Conservation (phyloP, 495 filamentous ascomycete genomes). For the Penicillium robsamsonii region DNA sequence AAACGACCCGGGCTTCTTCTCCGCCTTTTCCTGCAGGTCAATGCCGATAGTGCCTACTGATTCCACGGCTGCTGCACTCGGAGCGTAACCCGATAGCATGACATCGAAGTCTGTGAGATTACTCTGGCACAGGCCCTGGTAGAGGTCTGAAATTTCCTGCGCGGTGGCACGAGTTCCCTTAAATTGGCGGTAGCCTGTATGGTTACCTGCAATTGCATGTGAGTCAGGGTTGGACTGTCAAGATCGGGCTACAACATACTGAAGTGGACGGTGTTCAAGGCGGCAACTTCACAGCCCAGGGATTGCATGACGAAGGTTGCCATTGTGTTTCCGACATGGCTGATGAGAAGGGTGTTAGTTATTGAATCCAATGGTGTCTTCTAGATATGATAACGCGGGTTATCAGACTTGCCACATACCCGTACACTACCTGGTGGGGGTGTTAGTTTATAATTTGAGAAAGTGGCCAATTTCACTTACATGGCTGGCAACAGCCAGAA, state of each 20-base stretch:
- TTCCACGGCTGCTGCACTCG: constrained; percentile 76
- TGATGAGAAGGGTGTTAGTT: constrained; percentile 35
- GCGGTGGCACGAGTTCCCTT: constrained; percentile 79
- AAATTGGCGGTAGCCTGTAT: constrained; percentile 83
- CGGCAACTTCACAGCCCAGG: constrained; percentile 87
- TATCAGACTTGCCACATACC: constrained; percentile 49
- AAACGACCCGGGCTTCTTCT: constrained; percentile 68
- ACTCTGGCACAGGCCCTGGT: constrained; percentile 76
- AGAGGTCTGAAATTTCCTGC: constrained; percentile 79
- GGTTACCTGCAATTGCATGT: constrained; percentile 64
- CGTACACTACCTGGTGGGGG: constrained; percentile 68
- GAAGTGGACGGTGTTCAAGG: constrained; percentile 93
- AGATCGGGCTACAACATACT: constrained; percentile 52
- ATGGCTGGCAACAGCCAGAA: constrained; percentile 96
- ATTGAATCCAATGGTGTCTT: constrained; percentile 12
- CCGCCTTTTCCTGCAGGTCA: constrained; percentile 68
- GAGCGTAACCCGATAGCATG: constrained; percentile 90
- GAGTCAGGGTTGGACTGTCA: constrained; percentile 6
- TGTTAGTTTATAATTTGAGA: constrained; percentile 15
- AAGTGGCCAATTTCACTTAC: constrained; percentile 54
- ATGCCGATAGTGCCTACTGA: constrained; percentile 79
- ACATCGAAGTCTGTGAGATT: constrained; percentile 84
- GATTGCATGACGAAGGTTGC: constrained; percentile 89
- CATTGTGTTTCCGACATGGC: constrained; percentile 97
- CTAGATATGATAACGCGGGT: constrained; percentile 10